These are phyloP conservation scores for Macrolepiota albuminosa DNA, from an alignment of 768 basidiomycete genomes.

Conservation along the genomic window DNA sequence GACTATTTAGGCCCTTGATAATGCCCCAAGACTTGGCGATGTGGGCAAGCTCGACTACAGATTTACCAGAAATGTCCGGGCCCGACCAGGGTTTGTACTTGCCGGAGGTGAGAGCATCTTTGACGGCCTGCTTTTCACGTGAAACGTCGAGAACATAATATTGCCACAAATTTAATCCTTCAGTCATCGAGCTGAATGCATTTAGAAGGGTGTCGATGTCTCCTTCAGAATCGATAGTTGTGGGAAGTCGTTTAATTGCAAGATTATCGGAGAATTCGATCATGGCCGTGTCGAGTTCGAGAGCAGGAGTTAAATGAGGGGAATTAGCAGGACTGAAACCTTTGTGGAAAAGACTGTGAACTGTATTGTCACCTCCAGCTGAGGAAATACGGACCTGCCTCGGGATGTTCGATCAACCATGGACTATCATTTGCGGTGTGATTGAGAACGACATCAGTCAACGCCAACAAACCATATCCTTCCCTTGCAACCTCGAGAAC, in stretches of 20 bases:
- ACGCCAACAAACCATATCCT: constrained; percentile 81
- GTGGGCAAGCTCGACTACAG: constrained; percentile 59
- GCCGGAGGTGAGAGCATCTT: constrained; percentile 44
- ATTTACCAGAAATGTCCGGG: constrained; percentile 51
- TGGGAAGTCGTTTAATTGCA: constrained; percentile 64
- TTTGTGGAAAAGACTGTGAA: constrained; percentile 22
- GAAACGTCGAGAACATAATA: constrained; percentile 85
- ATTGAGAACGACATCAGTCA: constrained; percentile 96
- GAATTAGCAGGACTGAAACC: constrained; percentile 90
- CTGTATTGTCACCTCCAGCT: neutral
- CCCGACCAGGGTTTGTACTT: constrained; percentile 58
- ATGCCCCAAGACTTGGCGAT: constrained; percentile 50
- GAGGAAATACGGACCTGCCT: constrained; percentile 65
- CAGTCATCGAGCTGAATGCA: constrained; percentile 58
- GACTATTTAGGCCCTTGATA: constrained; percentile 54
- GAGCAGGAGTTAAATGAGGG: constrained; percentile 87
- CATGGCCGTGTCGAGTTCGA: constrained; percentile 87
- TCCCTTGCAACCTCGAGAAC: constrained; percentile 68
- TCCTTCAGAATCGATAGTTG: constrained; percentile 49
- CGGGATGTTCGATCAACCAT: constrained; percentile 92
- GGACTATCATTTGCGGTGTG: constrained; percentile 93
- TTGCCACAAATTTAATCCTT: constrained; percentile 79
- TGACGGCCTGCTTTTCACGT: constrained; percentile 56
- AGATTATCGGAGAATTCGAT: constrained; percentile 74
- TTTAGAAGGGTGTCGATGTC: constrained; percentile 68